These are phyloP conservation scores for Pichia insulana DNA, from an alignment of 805 yeast genomes.

Conservation along the genomic window DNA sequence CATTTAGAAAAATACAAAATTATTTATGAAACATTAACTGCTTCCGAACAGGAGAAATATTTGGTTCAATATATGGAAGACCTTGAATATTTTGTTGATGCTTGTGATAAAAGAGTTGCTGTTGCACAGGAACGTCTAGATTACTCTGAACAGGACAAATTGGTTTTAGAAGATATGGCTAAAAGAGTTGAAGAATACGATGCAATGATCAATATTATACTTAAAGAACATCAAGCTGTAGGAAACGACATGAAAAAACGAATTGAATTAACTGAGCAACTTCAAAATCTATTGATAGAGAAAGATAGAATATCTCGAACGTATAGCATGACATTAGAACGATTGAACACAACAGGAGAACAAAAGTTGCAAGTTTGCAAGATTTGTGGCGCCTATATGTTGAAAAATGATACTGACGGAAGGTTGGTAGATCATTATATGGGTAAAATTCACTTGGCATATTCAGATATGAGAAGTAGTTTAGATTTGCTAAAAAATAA, in stretches of 20 bases:
- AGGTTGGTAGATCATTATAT: slow-evolving; percentile 83
- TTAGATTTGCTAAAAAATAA: slow-evolving; percentile 32
- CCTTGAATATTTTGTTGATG: slow-evolving; percentile 46
- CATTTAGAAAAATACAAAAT: slow-evolving; percentile 70
- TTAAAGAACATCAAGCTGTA: slow-evolving; percentile 50
- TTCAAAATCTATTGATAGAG: slow-evolving; percentile 37
- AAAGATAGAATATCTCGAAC: slow-evolving; percentile 46
- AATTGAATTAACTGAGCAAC: slow-evolving; percentile 37
- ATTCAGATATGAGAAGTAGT: slow-evolving; percentile 62
- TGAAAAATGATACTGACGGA: slow-evolving; percentile 78
- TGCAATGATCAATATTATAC: slow-evolving; percentile 53
- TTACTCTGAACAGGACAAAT: slow-evolving; percentile 55
- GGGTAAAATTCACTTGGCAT: slow-evolving; percentile 82
- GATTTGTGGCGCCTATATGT: slow-evolving; percentile 81
- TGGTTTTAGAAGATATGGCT: slow-evolving; percentile 22
- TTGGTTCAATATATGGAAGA: slow-evolving; percentile 41
- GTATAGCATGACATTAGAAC: slow-evolving; percentile 55
- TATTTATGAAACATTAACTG: slow-evolving; percentile 45
- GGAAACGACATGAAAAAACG: slow-evolving; percentile 42
- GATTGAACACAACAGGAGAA: slow-evolving; percentile 75
- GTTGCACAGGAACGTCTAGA: slow-evolving; percentile 57
- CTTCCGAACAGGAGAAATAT: slow-evolving; percentile 26
- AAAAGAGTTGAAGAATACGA: slow-evolving; percentile 55
- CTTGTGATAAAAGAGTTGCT: slow-evolving; percentile 57
- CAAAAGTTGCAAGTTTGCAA: slow-evolving; percentile 88